Conservation (phyloP, 495 filamentous ascomycete species). For the Aspergillus steynii region DNA sequence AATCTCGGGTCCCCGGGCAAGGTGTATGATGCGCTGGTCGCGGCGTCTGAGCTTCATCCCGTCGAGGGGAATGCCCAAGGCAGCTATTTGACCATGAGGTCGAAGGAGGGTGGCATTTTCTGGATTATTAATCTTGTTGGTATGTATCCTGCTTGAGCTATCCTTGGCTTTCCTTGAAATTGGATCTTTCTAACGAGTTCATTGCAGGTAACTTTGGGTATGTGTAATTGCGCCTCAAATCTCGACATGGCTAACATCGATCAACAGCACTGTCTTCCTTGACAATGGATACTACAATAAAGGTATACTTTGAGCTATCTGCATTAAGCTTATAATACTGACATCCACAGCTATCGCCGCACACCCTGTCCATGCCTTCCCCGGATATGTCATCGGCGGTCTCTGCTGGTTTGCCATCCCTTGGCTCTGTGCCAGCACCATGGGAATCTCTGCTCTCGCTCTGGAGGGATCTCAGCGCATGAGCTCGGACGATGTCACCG, state of each 20-base stretch:
- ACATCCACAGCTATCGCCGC: conserved; percentile 73
- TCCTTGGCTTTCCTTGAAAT: not conserved
- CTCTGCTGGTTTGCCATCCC: conserved; percentile 95
- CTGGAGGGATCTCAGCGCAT: conserved; percentile 76
- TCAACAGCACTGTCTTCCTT: conserved; percentile 68
- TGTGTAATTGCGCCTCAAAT: not conserved
- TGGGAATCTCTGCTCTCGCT: conserved; percentile 87
- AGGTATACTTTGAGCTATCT: conserved; percentile 14
- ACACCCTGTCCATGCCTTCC: conserved; percentile 82
- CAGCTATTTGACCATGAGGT: conserved; percentile 88
- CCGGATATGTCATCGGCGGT: conserved; percentile 89
- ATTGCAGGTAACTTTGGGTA: conserved; percentile 34
- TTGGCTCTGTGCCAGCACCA: conserved; percentile 88
- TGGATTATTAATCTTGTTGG: conserved; percentile 95
- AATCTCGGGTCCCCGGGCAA: conserved; percentile 76
- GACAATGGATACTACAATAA: conserved; percentile 92
- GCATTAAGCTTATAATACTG: not conserved
- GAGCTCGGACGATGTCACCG: conserved; percentile 71
- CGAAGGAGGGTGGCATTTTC: conserved; percentile 86
- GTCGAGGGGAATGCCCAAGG: conserved; percentile 84
- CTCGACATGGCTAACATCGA: conserved; percentile 9
- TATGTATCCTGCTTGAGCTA: conserved; percentile 53
- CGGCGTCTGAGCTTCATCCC: conserved; percentile 69
- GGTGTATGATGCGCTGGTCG: conserved; percentile 78
- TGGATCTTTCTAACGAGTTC: conserved; percentile 8